These are phyloP conservation scores for Prunus persica DNA, from an alignment of 306 rosid species.

Conservation along the genomic window DNA sequence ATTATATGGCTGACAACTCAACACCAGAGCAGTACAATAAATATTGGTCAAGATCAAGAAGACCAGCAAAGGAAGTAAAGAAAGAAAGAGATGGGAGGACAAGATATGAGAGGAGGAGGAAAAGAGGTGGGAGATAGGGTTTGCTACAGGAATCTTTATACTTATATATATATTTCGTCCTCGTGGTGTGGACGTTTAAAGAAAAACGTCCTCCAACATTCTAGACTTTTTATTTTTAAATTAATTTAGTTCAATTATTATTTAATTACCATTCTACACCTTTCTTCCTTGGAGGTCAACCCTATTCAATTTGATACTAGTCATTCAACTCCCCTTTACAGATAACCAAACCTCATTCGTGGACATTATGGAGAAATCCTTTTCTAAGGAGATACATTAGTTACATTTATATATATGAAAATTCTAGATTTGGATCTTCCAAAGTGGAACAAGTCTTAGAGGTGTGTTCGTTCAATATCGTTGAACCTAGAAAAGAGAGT, in stretches of 20 bases:
- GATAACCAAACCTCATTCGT: too few relatives aligned
- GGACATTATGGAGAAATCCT: too few relatives aligned
- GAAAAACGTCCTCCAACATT: neutral
- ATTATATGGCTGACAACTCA: too few relatives aligned
- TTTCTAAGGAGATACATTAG: too few relatives aligned
- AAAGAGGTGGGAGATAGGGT: neutral
- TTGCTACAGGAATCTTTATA: neutral
- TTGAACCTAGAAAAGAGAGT: too few relatives aligned
- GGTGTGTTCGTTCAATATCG: too few relatives aligned
- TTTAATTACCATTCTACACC: neutral
- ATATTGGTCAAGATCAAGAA: neutral
- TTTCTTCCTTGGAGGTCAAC: neutral
- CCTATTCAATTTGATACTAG: neutral
- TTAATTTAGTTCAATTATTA: neutral
- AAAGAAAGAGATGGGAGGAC: neutral
- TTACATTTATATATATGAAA: too few relatives aligned
- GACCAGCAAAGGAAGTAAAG: neutral
- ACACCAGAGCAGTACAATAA: too few relatives aligned
- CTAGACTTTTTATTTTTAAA: neutral
- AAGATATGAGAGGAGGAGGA: neutral
- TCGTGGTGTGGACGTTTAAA: constrained; percentile 18
- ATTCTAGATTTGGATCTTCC: too few relatives aligned
- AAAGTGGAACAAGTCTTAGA: too few relatives aligned
- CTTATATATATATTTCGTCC: neutral
- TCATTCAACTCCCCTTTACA: neutral